Evolutionary conservation across 495 filamentous ascomycete species (phyloP), one percentile per base, ranked within the genome.

Genomic region (Endocarpon pusillum): DNA sequence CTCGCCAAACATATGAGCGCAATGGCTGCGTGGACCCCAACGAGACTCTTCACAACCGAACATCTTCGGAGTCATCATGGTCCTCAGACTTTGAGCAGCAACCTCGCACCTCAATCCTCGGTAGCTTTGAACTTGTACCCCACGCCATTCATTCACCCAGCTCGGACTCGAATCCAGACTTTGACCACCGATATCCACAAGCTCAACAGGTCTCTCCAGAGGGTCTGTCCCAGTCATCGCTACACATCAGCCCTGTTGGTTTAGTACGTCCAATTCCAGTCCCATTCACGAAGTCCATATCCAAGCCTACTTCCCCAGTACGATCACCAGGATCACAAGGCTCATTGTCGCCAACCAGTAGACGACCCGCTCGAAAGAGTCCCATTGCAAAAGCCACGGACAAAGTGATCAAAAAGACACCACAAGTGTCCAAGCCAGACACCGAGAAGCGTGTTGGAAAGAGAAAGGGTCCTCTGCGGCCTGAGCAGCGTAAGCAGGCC

Each of bases 401-500:
- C 53, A 66, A 78, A 26, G 77, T 86, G 47, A 77, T 83, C 29
- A 66, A 78, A 36, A 74, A 81, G 44, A 75, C 75, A 30, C 64
- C 67, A 6, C 75, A 78, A 27, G 72, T 64, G 24, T 71, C 73
- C 29, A 91, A 89, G 59, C 70, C 77, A 33, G 64, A 64, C 5
- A 70, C 68, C 17, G 83, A 93, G 66, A 93, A 93, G 71, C 80
- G 80, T 41, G 78, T 94, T 23, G 85, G 85, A 28, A 73, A 80
- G 50, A 66, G 85, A 46, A 78, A 75, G 48, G 85, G 85, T 18
- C 85, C 85, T 15, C 70, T 94, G 37, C 69, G 81, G 43, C 82
- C 82, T n/a, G 85, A 94, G 42, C 85, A 93, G 54, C 72, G 85
- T 36, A 86, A 89, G 58, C 85, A 93, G 57, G 85, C 85, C 21